Evolutionary conservation across 1,139 yeast species (phyloP).

Genomic region (Yamadazyma diospyri): DNA sequence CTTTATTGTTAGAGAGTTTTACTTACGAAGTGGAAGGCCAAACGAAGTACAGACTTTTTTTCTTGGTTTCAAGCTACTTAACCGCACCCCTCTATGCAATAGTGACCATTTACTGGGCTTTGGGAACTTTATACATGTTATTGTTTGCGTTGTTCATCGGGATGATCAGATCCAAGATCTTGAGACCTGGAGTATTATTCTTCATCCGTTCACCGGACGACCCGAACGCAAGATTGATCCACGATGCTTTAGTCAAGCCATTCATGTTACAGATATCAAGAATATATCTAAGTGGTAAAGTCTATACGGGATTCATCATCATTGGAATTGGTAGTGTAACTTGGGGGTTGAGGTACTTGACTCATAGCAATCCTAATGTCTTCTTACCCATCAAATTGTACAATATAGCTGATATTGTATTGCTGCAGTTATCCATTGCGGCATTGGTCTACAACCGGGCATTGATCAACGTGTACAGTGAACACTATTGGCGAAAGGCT

Average conservation of each 20-base stretch:
- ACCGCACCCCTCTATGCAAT: constrained; percentile 22
- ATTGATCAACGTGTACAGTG: constrained; percentile 32
- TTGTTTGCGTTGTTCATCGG: constrained; percentile 83
- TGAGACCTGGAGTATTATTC: constrained; percentile 85
- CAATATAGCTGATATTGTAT: constrained; percentile 5
- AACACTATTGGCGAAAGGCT: constrained; percentile 59
- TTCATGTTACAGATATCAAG: constrained; percentile 68
- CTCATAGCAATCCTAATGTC: constrained; percentile 26
- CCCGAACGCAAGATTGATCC: constrained; percentile 83
- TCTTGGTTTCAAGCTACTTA: constrained; percentile 21
- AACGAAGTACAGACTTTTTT: constrained; percentile 16
- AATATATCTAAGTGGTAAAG: constrained; percentile 69
- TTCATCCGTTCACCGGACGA: constrained; percentile 95
- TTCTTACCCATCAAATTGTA: constrained; percentile 25
- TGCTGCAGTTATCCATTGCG: constrained; percentile 9
- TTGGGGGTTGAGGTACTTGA: constrained; percentile 41
- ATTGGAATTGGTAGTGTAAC: constrained; percentile 72
- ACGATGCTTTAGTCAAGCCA: constrained; percentile 81
- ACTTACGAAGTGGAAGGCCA: constrained; percentile 6
- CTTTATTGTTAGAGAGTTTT: constrained; percentile 36
- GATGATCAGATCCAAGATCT: constrained; percentile 66
- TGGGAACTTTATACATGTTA: constrained; percentile 86
- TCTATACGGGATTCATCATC: constrained; percentile 70
- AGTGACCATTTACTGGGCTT: constrained; percentile 54
- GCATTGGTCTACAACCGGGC: constrained; percentile 13